phyloP scores from a whole-genome alignment of 2,329 filamentous ascomycete species.

The Akanthomyces uredinophilus region DNA sequence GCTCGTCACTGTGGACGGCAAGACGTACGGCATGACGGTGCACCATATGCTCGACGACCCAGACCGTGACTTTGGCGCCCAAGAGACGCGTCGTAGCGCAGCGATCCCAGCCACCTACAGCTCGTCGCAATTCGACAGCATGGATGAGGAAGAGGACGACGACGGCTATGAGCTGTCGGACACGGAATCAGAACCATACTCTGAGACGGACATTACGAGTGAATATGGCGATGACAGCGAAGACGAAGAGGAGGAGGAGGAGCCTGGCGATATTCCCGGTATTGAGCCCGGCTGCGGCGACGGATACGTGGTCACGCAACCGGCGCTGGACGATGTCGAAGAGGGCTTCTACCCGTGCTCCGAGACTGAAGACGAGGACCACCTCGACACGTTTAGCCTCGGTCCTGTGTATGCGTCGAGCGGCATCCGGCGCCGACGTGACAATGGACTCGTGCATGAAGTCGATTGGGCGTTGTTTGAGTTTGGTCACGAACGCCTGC shows the following conservation, averaged over 20 bases:
- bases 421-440: slow-evolving; percentile 72
- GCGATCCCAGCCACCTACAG: slow-evolving; percentile 38
- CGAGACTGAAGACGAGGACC: slow-evolving; percentile 70
- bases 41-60: slow-evolving; percentile 89
- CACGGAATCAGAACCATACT: slow-evolving; percentile 50
- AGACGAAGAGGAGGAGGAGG: slow-evolving; percentile 48
- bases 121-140: slow-evolving; percentile 37
- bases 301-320: slow-evolving; percentile 80
- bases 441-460: slow-evolving; percentile 73
- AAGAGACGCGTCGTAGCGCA: slow-evolving; percentile 33
- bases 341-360: slow-evolving; percentile 75
- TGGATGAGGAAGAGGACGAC: slow-evolving; percentile 47
- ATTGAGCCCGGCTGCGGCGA: slow-evolving; percentile 70
- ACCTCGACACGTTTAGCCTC: slow-evolving; percentile 73
- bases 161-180: slow-evolving; percentile 59
- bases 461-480: slow-evolving; percentile 94
- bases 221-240: slow-evolving; percentile 46
- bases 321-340: slow-evolving; percentile 80
- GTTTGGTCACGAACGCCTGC: slow-evolving; percentile 65
- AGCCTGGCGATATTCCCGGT: slow-evolving; percentile 73
- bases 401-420: slow-evolving; percentile 87
- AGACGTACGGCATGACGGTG: slow-evolving; percentile 89
- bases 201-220: slow-evolving; percentile 48
- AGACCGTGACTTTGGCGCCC: slow-evolving; percentile 37
- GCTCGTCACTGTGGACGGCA: slow-evolving; percentile 76